A percentile compares a stretch with the other conserved stretches of the same genome.
Evolutionary conservation across 2,329 filamentous ascomycete genomes (phyloP).

Genomic region (Coccinonectria pachysandricola): DNA sequence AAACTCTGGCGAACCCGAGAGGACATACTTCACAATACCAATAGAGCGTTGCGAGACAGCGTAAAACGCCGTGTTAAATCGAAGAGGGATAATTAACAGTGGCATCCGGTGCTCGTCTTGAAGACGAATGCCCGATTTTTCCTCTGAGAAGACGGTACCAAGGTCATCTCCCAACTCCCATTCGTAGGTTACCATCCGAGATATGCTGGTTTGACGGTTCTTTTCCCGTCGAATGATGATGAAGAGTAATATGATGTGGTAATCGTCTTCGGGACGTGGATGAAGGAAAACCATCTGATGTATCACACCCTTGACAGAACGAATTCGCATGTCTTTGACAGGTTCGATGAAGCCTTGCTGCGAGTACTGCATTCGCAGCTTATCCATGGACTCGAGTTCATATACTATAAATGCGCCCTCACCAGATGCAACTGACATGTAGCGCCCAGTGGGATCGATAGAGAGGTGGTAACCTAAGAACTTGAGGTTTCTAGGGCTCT

Average conservation of each 20-base stretch:
- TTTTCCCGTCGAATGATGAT: conserved; percentile 38
- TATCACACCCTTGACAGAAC: conserved; percentile 59
- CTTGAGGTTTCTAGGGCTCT: conserved; percentile 47
- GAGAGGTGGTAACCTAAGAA: conserved; percentile 58
- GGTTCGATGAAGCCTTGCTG: conserved; percentile 40
- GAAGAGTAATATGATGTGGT: conserved; percentile 68
- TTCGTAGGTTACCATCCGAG: conserved; percentile 47
- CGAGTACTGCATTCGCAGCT: conserved; percentile 40
- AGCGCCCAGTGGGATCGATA: conserved; percentile 65
- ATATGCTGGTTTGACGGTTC: conserved; percentile 18
- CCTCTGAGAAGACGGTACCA: conserved; percentile 31
- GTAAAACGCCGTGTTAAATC: conserved; percentile 60
- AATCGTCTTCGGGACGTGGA: conserved; percentile 53
- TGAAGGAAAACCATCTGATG: conserved; percentile 80
- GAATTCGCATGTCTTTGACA: conserved; percentile 37
- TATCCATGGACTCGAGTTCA: conserved; percentile 48
- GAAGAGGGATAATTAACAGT: conserved; percentile 61
- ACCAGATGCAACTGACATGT: conserved; percentile 59
- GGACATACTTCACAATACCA: conserved; percentile 43
- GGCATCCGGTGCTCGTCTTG: conserved; percentile 48
- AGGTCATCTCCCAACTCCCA: conserved; percentile 47
- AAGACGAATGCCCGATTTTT: conserved; percentile 40
- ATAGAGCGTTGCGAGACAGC: conserved; percentile 53
- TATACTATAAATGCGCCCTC: conserved; percentile 63
- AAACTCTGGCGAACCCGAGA: conserved; percentile 40